phyloP scores from a whole-genome alignment of 2,329 filamentous ascomycete genomes.

The Colletotrichum tamarilloi region DNA sequence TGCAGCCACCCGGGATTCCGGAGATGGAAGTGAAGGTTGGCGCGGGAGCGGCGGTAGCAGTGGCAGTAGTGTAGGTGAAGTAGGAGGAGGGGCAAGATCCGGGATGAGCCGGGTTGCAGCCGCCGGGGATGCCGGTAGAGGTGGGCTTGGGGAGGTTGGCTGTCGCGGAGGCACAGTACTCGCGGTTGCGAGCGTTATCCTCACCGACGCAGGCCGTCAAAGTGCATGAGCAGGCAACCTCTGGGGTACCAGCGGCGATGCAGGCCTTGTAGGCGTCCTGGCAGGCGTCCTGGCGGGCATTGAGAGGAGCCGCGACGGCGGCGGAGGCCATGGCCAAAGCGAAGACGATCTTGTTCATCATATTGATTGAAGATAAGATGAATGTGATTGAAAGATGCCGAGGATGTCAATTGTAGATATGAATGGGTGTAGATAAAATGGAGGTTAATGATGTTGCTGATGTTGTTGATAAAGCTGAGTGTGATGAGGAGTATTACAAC shows the following conservation, averaged over 20 bases:
- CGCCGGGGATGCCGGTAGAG: conserved; percentile 24
- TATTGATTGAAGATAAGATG: neutral
- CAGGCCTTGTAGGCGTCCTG: conserved; percentile 20
- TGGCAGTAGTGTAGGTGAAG: conserved; percentile 19
- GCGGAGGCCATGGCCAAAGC: conserved; percentile 30
- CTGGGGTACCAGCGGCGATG: conserved; percentile 24
- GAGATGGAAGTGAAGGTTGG: conserved; percentile 14
- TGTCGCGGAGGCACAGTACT: conserved; percentile 26
- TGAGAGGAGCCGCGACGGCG: conserved; percentile 19
- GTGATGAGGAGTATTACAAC: neutral
- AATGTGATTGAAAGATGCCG: neutral
- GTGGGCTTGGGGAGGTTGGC: conserved; percentile 28
- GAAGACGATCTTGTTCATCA: conserved; percentile 26
- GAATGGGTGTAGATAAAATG: neutral
- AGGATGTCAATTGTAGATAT: neutral
- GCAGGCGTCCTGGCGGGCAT: conserved; percentile 21
- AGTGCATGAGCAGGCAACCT: conserved; percentile 25
- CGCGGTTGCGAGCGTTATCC: conserved; percentile 32
- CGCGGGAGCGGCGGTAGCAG: neutral
- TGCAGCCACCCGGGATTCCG: conserved; percentile 32
- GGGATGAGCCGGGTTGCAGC: conserved; percentile 33
- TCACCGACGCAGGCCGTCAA: conserved; percentile 25
- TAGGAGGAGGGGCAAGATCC: conserved; percentile 30
- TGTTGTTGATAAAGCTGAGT: neutral
- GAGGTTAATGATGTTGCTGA: neutral